phyloP scores from a whole-genome alignment of 208 protist genomes.

The Wallacemonas rigidus region DNA sequence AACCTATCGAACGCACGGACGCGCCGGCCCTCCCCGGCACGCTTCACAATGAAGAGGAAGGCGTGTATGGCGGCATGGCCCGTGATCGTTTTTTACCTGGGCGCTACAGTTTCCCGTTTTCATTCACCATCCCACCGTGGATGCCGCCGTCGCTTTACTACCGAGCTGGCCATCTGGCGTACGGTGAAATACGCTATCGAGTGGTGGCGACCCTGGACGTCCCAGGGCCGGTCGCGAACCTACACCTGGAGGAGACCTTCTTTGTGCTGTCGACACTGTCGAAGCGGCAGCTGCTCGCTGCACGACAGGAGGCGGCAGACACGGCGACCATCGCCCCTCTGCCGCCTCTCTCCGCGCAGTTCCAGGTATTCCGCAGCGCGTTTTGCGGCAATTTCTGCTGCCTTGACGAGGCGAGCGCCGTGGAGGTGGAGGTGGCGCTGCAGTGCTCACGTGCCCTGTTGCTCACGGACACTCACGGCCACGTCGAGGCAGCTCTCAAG shows the following conservation, averaged over 20 bases:
- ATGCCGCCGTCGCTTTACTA: conserved; percentile 73
- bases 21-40: background rate
- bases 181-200: conserved; percentile 44
- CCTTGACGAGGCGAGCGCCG: conserved; percentile 30
- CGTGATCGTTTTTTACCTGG: conserved; percentile 46
- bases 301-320: conserved; percentile 42
- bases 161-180: conserved; percentile 27
- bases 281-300: conserved; percentile 50
- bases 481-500: background rate
- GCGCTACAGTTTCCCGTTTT: conserved; percentile 56
- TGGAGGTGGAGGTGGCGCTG: conserved; percentile 65
- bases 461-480: conserved; percentile 25
- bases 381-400: conserved; percentile 59
- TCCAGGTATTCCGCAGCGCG: conserved; percentile 49
- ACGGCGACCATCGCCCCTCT: conserved; percentile 18
- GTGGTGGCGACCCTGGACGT: conserved; percentile 43
- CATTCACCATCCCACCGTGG: conserved; percentile 61
- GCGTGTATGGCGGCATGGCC: conserved; percentile 21
- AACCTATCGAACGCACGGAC: background rate
- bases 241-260: conserved; percentile 27
- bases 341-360: conserved; percentile 46
- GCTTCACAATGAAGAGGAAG: conserved; percentile 19
- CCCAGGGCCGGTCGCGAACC: conserved; percentile 17
- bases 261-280: conserved; percentile 60
- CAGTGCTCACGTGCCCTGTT: conserved; percentile 46